A percentile compares a stretch with the other conserved stretches of the same genome.
Evolutionary conservation across 257 asterid genomes (phyloP).

Genomic region (Capsicum pubescens): DNA sequence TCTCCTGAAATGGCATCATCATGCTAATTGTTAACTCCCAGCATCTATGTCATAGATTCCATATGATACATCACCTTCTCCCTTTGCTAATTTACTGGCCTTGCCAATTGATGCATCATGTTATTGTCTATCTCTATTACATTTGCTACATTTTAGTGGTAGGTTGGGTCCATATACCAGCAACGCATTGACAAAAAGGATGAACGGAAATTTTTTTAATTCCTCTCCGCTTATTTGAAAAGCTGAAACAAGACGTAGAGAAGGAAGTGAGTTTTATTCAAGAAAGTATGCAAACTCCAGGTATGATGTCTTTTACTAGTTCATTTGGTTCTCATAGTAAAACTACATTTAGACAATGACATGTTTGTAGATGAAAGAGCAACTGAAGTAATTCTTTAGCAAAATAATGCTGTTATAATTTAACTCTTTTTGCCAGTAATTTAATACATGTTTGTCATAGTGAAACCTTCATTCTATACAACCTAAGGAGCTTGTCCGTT

Average conservation of each 20-base stretch:
- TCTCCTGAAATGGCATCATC: neutral
- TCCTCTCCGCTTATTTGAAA: too few species aligned
- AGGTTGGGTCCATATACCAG: neutral
- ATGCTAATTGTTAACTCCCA: neutral
- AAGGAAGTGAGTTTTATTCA: too few species aligned
- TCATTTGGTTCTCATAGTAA: too few species aligned
- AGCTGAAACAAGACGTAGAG: too few species aligned
- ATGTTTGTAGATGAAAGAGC: too few species aligned
- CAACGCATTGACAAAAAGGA: neutral
- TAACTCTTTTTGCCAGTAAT: too few species aligned
- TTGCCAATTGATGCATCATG: neutral
- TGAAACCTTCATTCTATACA: neutral
- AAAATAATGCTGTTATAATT: too few species aligned
- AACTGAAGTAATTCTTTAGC: too few species aligned
- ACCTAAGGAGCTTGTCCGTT: neutral
- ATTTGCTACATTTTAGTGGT: neutral
- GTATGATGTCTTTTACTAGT: too few species aligned
- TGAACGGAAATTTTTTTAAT: too few species aligned
- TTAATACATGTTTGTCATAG: neutral
- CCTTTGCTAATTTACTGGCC: neutral
- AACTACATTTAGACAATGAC: too few species aligned
- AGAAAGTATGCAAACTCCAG: too few species aligned
- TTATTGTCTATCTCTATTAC: neutral
- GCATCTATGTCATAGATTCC: neutral
- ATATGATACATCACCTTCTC: neutral